These are phyloP conservation scores for Citrullus amarus DNA, from an alignment of 306 rosid species.

Conservation along the genomic window DNA sequence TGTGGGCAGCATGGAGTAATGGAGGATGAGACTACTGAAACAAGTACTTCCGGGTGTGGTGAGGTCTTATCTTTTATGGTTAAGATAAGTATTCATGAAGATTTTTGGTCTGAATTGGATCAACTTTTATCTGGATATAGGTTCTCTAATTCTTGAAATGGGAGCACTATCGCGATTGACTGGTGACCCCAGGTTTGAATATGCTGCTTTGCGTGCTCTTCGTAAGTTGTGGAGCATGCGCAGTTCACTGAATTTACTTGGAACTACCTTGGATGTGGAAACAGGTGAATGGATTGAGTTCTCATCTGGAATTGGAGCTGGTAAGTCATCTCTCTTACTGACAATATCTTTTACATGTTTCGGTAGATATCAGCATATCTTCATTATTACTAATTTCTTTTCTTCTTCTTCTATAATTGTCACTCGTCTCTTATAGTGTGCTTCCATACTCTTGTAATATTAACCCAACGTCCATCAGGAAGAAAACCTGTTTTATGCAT, in stretches of 20 bases:
- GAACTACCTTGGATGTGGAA: slow-evolving; percentile 75
- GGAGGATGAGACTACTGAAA: slow-evolving; percentile 97
- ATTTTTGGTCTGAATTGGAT: slow-evolving; percentile 18
- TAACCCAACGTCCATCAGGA: neutral
- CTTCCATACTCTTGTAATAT: neutral
- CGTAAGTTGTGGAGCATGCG: slow-evolving; percentile 88
- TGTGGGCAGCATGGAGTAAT: slow-evolving; percentile 94
- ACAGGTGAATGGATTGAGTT: slow-evolving; percentile 89
- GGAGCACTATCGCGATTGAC: slow-evolving; percentile 90
- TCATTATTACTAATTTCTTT: neutral
- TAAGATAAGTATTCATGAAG: slow-evolving; percentile 22
- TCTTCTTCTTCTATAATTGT: neutral
- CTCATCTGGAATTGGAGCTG: slow-evolving; percentile 96
- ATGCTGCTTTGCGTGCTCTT: slow-evolving; percentile 78
- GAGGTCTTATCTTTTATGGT: slow-evolving; percentile 48
- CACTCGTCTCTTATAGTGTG: neutral
- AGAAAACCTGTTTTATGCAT: slow-evolving; percentile 8
- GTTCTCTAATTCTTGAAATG: slow-evolving; percentile 98
- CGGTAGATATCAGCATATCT: neutral
- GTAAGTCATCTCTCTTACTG: slow-evolving; percentile 26
- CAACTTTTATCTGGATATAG: slow-evolving; percentile 31
- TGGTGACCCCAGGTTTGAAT: slow-evolving; percentile 72
- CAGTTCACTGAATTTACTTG: slow-evolving; percentile 79
- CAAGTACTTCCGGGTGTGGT: slow-evolving; percentile 99
- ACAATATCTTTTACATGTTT: neutral